Conservation (phyloP, 192 early-diverging fungal genomes). For the Chytriomyces sp. region DNA sequence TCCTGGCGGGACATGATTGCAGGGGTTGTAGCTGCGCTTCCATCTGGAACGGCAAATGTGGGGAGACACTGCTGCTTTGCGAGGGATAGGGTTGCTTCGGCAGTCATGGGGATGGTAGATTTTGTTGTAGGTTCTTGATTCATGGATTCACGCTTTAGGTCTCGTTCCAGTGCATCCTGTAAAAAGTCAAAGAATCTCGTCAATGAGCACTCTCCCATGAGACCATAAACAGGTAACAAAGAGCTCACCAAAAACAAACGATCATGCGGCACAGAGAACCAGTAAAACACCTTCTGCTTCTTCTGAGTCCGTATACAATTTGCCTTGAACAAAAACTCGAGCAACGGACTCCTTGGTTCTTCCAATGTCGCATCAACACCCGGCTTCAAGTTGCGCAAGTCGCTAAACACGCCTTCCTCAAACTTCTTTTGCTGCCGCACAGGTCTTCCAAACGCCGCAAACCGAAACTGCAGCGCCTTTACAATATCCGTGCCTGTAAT, state of each 20-base stretch:
- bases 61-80: constrained; percentile 70
- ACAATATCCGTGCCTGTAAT: constrained; percentile 98
- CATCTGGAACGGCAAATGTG: constrained; percentile 65
- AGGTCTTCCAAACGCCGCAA: constrained; percentile 86
- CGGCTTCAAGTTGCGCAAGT: constrained; percentile 93
- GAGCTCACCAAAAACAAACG: constrained; percentile 75
- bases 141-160: constrained; percentile 91
- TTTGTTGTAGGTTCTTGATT: constrained; percentile 83
- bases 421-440: constrained; percentile 91
- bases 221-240: neutral
- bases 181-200: constrained; percentile 6
- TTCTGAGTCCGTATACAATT: constrained; percentile 97
- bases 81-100: constrained; percentile 45
- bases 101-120: constrained; percentile 47
- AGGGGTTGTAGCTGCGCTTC: constrained; percentile 55
- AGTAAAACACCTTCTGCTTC: constrained; percentile 99
- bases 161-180: constrained; percentile 92
- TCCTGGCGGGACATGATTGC: constrained; percentile 43
- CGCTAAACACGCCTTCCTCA: constrained; percentile 97
- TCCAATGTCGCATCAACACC: constrained; percentile 92
- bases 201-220: neutral
- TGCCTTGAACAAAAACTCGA: constrained; percentile 94
- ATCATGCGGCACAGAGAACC: constrained; percentile 95
- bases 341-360: constrained; percentile 91
- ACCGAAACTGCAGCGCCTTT: constrained; percentile 85